phyloP scores from a whole-genome alignment of 169 alveolate genomes.

The Cryptosporidium parvum region DNA sequence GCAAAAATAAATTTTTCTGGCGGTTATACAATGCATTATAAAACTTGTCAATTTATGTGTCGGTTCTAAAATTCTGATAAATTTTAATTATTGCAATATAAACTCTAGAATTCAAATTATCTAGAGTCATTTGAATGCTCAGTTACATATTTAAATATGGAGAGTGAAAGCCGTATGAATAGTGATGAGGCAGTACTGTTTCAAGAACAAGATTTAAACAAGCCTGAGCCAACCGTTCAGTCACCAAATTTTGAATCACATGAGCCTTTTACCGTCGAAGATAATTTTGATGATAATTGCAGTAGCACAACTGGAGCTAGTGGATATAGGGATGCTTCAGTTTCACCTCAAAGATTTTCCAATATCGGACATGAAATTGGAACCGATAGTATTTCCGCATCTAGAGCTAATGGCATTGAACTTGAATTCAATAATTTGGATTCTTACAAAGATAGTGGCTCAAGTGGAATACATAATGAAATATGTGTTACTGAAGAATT shows the following conservation, averaged over 20 bases:
- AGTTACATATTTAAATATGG: slow-evolving; percentile 54
- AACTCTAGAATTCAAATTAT: not conserved
- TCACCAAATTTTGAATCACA: slow-evolving; percentile 71
- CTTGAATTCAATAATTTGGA: not conserved
- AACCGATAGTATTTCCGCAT: not conserved
- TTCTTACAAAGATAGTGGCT: not conserved
- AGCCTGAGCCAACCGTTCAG: slow-evolving; percentile 40
- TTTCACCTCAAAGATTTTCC: slow-evolving; percentile 56
- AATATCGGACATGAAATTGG: slow-evolving; percentile 3
- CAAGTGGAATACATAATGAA: not conserved
- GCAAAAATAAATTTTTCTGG: slow-evolving; percentile 33
- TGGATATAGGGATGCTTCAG: slow-evolving; percentile 69
- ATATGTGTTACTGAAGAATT: not conserved
- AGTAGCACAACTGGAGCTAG: slow-evolving; percentile 76
- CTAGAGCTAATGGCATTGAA: not conserved
- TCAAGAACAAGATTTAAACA: slow-evolving; percentile 70
- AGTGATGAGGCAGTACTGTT: slow-evolving; percentile 63
- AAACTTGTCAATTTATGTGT: slow-evolving; percentile 77
- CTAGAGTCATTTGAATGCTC: slow-evolving; percentile 61
- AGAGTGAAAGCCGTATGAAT: slow-evolving; percentile 69
- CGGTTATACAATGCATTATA: slow-evolving; percentile 72
- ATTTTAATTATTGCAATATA: slow-evolving; percentile 14
- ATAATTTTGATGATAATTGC: slow-evolving; percentile 66
- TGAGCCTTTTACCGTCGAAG: slow-evolving; percentile 51
- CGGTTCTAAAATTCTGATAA: slow-evolving; percentile 15